Percentiles rank a stretch among this genome's conserved stretches.
phyloP scores from a whole-genome alignment of 1,284 basidiomycete species.

The Boletus smithii region DNA sequence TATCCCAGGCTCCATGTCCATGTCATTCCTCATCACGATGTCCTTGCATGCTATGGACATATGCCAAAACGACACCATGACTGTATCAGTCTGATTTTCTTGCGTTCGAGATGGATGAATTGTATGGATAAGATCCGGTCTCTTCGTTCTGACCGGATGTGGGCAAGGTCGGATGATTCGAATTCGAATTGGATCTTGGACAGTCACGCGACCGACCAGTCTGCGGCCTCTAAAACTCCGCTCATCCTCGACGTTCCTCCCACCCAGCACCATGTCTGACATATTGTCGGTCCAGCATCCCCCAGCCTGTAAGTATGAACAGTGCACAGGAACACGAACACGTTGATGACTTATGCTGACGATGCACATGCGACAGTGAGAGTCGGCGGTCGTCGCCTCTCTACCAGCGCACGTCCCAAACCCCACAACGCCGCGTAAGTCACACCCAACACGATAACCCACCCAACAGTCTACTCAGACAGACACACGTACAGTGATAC shows the following conservation, averaged over 20 bases:
- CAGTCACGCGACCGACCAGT: slow-evolving; percentile 8
- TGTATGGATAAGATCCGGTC: no score
- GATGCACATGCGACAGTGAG: slow-evolving; percentile 47
- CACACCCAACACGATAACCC: no score
- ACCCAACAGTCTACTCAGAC: not conserved
- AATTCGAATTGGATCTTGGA: not conserved
- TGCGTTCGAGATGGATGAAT: not conserved
- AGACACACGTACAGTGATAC: slow-evolving; percentile 26
- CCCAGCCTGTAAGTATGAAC: slow-evolving; percentile 21
- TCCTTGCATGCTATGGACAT: slow-evolving; percentile 32
- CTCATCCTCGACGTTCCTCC: not conserved
- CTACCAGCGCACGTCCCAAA: slow-evolving; percentile 43
- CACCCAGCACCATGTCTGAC: slow-evolving; percentile 26
- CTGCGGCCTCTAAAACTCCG: slow-evolving; percentile 19
- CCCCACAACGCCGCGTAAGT: slow-evolving; percentile 40
- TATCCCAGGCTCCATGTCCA: slow-evolving; percentile 28
- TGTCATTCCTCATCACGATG: slow-evolving; percentile 29
- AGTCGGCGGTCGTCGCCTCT: slow-evolving; percentile 62
- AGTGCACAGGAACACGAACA: not conserved
- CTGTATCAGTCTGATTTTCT: slow-evolving; percentile 10
- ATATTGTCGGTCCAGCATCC: slow-evolving; percentile 19
- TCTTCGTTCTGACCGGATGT: no score
- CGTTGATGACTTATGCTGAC: not conserved
- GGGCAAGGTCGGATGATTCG: no score
- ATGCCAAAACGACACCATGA: slow-evolving; percentile 28